Conservation (phyloP, 1,284 basidiomycete genomes). For the Pyrrhoderma lamaoense region DNA sequence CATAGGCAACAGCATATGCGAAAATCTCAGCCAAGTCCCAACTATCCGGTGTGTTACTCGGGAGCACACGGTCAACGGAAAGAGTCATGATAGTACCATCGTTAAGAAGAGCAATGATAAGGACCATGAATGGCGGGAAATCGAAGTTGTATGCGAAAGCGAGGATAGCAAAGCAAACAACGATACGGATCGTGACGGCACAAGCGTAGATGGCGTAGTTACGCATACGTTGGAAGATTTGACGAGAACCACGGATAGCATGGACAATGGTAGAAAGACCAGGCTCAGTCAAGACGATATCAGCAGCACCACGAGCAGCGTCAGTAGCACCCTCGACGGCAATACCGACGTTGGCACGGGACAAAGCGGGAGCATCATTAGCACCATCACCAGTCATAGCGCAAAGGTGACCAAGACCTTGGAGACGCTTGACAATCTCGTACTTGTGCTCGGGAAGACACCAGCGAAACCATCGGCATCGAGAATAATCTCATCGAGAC, state of each 20-base stretch:
- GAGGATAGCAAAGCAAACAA: constrained; percentile 93
- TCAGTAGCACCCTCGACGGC: constrained; percentile 96
- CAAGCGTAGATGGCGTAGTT: constrained; percentile 93
- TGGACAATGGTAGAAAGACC: constrained; percentile 96
- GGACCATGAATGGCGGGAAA: constrained; percentile 99
- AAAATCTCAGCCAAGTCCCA: constrained; percentile 98
- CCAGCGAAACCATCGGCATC: constrained; percentile 90
- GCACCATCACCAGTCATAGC: constrained; percentile 97
- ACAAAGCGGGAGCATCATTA: constrained; percentile 91
- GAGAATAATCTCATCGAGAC: constrained; percentile 90
- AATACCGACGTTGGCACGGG: constrained; percentile 94
- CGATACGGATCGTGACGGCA: constrained; percentile 96
- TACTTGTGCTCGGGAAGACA: constrained; percentile 97
- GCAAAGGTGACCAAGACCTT: constrained; percentile 82
- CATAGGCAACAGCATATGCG: constrained; percentile 91
- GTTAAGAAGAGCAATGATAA: constrained; percentile 94
- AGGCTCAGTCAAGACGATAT: constrained; percentile 92
- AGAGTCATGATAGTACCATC: constrained; percentile 99
- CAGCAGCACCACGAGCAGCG: constrained; percentile 90
- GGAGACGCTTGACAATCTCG: constrained; percentile 88
- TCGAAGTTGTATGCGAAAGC: constrained; percentile 95
- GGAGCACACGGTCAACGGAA: constrained; percentile 93
- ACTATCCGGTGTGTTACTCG: constrained; percentile 85
- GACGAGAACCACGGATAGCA: constrained; percentile 90
- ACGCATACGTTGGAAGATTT: constrained; percentile 97